phyloP scores from a whole-genome alignment of 768 basidiomycete genomes.

The Mycena amicta region DNA sequence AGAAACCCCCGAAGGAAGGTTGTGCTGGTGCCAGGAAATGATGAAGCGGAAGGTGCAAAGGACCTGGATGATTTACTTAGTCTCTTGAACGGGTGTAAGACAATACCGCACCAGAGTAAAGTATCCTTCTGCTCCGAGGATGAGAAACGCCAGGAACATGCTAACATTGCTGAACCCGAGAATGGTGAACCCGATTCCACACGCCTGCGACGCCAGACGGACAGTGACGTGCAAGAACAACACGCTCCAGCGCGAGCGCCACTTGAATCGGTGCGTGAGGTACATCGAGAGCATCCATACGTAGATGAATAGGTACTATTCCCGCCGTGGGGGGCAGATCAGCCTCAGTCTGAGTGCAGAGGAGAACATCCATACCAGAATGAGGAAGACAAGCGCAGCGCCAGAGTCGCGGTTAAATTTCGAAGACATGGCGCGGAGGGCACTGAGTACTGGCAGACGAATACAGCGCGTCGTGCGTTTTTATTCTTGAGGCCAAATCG shows the following conservation, averaged over 20 bases:
- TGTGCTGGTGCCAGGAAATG: constrained; percentile 20
- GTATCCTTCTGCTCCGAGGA: constrained; percentile 17
- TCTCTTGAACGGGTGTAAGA: neutral
- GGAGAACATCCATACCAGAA: neutral
- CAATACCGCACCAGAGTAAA: constrained; percentile 5
- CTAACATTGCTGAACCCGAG: constrained; percentile 3
- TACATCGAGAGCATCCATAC: constrained; percentile 10
- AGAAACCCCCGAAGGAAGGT: constrained; percentile 3
- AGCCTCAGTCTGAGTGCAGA: neutral
- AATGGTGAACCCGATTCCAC: constrained; percentile 12
- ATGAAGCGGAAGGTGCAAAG: constrained; percentile 19
- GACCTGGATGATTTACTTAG: neutral
- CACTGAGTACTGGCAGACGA: neutral
- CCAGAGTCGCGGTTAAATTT: neutral
- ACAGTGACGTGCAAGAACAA: constrained; percentile 16
- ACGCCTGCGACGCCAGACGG: constrained; percentile 13
- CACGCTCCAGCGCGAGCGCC: constrained; percentile 11
- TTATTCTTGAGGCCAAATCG: neutral
- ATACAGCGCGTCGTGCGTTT: neutral
- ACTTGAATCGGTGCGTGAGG: constrained; percentile 9
- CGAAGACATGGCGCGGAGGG: neutral
- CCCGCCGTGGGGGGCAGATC: neutral
- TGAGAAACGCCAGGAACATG: constrained; percentile 11
- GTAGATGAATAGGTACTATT: constrained; percentile 11
- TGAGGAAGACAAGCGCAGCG: neutral